Base-by-base conservation (phyloP, 2,329 filamentous ascomycete species). In the Periconia sp. region DNA sequence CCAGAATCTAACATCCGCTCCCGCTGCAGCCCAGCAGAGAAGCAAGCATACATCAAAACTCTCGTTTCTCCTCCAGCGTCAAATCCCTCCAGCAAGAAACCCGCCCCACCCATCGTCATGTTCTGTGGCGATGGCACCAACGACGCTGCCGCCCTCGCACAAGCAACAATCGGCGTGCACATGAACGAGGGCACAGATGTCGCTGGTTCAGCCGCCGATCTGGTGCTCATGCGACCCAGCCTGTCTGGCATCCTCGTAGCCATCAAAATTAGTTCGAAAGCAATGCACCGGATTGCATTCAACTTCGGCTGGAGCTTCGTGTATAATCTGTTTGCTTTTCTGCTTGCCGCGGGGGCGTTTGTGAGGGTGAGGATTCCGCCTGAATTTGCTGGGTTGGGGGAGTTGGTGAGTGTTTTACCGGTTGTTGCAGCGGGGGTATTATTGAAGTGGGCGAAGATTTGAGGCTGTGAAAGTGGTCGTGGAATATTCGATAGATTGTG, bases 61-160 rank as follows among this genome's bases (percentile, higher is more conserved):
- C 62, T 76, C 3, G 56, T 66, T 37, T 18, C 30, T 6, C 18
- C 31, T 5, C n/a, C 27, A 17, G 2, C 15, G 20, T 20, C 20
- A 11, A 37, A 37, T 14, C 31, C 31, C 33, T 37, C 3, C 33
- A 5, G 15, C 13, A 41, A 23, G 14, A 54, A 59, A 43, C 2
- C 33, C 2, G 47, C 40, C 13, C 50, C 56, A 45, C 59, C 64
- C 0, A 61, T 81, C 2, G 81, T 90, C 17, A 70, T 92, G 6
- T 92, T 93, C 71, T 81, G 82, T 52, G 90, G 90, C 37, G 89
- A 94, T 61, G 90, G 90, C 0, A 92, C 88, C n/a, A 93, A 93
- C 67, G 90, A 93, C 62, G 88, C 90, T 0, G 79, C 84, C 1
- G 89, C 89, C 0, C 79, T 93, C 0, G 84, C 88, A 0, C 83